phyloP scores from a whole-genome alignment of 1,284 basidiomycete genomes.

The Filobasidium uniguttulatum region DNA sequence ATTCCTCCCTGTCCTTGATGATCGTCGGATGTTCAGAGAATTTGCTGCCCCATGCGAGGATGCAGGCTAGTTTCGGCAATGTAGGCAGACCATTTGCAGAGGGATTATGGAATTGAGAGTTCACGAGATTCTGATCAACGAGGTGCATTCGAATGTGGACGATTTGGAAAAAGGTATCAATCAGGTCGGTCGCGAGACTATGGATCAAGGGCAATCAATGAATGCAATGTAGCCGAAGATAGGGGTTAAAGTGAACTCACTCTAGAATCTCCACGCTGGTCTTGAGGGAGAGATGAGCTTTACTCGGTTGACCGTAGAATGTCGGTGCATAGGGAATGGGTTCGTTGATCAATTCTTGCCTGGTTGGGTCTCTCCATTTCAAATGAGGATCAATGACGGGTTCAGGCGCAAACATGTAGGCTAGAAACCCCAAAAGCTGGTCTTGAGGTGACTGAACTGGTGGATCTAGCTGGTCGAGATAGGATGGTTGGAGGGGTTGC shows the following conservation, averaged over 20 bases:
- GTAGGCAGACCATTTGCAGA: slow-evolving; percentile 42
- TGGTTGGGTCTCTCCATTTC: slow-evolving; percentile 27
- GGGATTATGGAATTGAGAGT: slow-evolving; percentile 37
- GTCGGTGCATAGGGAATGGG: slow-evolving; percentile 6
- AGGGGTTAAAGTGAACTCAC: slow-evolving; percentile 6
- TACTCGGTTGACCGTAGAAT: slow-evolving; percentile 9
- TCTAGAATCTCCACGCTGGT: slow-evolving; percentile 13
- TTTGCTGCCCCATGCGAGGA: slow-evolving; percentile 84
- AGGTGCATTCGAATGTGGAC: slow-evolving; percentile 69
- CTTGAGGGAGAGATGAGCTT: slow-evolving; percentile 15
- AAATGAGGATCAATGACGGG: slow-evolving; percentile 23
- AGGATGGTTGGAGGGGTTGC: no score
- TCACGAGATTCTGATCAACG: slow-evolving; percentile 62
- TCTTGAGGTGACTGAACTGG: slow-evolving; percentile 12
- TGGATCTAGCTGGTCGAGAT: no score
- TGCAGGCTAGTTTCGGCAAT: slow-evolving; percentile 64
- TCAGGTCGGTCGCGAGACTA: slow-evolving; percentile 72
- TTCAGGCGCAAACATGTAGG: slow-evolving; percentile 31
- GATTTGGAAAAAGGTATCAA: slow-evolving; percentile 60
- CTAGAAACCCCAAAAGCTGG: slow-evolving; percentile 24
- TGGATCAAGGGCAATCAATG: neutral
- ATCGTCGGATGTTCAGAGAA: slow-evolving; percentile 77
- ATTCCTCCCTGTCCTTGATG: slow-evolving; percentile 55
- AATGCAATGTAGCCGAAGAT: neutral
- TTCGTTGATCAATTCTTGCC: neutral